Conservation (phyloP, 371 early-diverging fungal genomes). For the Apophysomyces elegans region DNA sequence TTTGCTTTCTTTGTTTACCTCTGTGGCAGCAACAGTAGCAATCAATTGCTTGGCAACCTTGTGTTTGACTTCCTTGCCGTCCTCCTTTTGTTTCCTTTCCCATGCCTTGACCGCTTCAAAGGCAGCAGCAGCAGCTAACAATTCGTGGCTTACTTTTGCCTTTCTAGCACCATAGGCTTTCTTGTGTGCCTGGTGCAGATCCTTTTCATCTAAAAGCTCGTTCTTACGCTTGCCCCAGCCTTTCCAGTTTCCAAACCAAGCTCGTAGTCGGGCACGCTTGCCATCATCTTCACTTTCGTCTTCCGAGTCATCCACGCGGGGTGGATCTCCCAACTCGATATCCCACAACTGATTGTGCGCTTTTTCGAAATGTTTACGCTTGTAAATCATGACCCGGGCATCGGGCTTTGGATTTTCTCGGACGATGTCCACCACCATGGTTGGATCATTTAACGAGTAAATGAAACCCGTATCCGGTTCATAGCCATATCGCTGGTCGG, state of each 20-base stretch:
- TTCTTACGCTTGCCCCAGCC: slow-evolving; percentile 42
- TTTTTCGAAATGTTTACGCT: slow-evolving; percentile 36
- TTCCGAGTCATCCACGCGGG: slow-evolving; percentile 37
- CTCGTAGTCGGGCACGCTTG: slow-evolving; percentile 39
- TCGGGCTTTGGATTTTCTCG: slow-evolving; percentile 28
- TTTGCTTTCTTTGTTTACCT: slow-evolving; percentile 24
- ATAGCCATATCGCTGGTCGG: slow-evolving; percentile 47
- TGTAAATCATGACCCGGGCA: slow-evolving; percentile 42
- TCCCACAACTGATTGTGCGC: slow-evolving; percentile 43
- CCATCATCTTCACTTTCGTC: slow-evolving; percentile 46
- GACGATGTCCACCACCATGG: slow-evolving; percentile 43
- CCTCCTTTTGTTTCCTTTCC: slow-evolving; percentile 44
- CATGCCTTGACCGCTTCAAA: slow-evolving; percentile 58
- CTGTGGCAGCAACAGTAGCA: slow-evolving; percentile 55
- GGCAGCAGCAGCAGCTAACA: slow-evolving; percentile 67
- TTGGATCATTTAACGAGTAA: slow-evolving; percentile 28
- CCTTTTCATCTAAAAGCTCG: slow-evolving; percentile 35
- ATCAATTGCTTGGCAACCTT: slow-evolving; percentile 54
- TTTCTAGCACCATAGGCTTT: slow-evolving; percentile 48
- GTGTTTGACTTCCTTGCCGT: slow-evolving; percentile 43
- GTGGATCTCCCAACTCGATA: slow-evolving; percentile 45
- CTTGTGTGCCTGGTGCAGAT: slow-evolving; percentile 42
- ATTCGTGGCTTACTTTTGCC: slow-evolving; percentile 49
- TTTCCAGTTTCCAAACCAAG: slow-evolving; percentile 53
- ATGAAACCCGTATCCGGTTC: slow-evolving; percentile 35